These are phyloP conservation scores for Centella asiatica DNA, from an alignment of 129 eudicot species.

Conservation along the genomic window DNA sequence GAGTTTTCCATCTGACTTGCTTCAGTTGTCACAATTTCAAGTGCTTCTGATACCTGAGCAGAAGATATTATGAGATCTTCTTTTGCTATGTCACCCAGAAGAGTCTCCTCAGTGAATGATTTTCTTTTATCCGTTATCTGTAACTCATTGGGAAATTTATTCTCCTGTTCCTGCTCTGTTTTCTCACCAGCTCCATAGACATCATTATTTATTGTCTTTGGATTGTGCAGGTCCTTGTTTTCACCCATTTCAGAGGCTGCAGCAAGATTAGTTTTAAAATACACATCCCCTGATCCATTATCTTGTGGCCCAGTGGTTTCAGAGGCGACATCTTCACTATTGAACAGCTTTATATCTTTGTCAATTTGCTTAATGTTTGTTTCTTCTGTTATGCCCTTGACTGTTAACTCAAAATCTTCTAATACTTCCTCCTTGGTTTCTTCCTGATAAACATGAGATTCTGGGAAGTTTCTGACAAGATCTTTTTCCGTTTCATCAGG, in stretches of 20 bases:
- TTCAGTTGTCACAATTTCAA: too few relatives aligned
- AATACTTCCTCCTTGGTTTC: not conserved
- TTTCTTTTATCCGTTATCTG: too few relatives aligned
- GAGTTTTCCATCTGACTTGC: not conserved
- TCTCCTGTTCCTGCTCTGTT: constrained; percentile 2
- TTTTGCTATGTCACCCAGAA: too few relatives aligned
- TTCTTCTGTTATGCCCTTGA: not conserved
- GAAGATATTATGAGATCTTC: too few relatives aligned
- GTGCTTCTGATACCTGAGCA: too few relatives aligned
- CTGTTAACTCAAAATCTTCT: not conserved
- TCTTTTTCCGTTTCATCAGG: not conserved
- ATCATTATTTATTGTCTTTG: not conserved
- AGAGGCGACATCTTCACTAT: not conserved
- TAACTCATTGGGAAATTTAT: too few relatives aligned
- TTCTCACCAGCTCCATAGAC: not conserved
- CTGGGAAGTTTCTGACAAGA: constrained; percentile 1
- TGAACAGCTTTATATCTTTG: not conserved
- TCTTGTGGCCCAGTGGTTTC: constrained; percentile 1
- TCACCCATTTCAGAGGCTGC: constrained; percentile 10
- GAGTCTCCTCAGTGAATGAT: too few relatives aligned
- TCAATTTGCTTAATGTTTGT: not conserved
- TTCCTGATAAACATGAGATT: not conserved
- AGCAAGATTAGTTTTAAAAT: not conserved
- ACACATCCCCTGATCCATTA: not conserved
- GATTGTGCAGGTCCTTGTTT: not conserved